A percentile compares a stretch with the other conserved stretches of the same genome.
phyloP scores from a whole-genome alignment of 2,329 filamentous ascomycete genomes.

The Verticillium zaregamsianum region DNA sequence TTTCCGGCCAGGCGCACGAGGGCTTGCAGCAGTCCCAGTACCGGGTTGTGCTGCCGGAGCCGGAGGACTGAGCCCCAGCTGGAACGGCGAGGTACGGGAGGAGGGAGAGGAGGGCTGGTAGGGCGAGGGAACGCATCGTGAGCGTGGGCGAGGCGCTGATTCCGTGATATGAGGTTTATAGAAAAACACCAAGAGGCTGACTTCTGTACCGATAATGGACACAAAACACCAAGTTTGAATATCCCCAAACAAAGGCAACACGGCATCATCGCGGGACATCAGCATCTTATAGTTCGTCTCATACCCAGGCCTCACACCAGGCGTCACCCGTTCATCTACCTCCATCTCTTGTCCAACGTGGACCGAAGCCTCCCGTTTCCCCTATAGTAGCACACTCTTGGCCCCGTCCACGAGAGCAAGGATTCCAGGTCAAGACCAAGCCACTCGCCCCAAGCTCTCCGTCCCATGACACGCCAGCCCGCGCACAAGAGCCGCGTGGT shows the following conservation, averaged over 20 bases:
- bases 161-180: background rate
- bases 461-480: background rate
- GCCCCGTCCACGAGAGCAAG: background rate
- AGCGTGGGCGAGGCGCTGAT: background rate
- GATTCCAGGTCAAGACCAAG: background rate
- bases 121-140: conserved; percentile 8
- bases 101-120: conserved; percentile 15
- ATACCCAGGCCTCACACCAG: too few relatives aligned
- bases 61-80: conserved; percentile 19
- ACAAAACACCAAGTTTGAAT: too few relatives aligned
- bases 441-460: background rate
- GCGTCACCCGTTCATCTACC: too few relatives aligned
- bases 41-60: conserved; percentile 26
- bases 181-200: too few relatives aligned
- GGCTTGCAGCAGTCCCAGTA: conserved; percentile 57
- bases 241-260: too few relatives aligned
- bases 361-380: background rate
- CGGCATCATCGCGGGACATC: too few relatives aligned
- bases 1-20: conserved; percentile 50
- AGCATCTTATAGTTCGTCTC: too few relatives aligned
- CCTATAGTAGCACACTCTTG: background rate
- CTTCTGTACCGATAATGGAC: too few relatives aligned
- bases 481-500: background rate
- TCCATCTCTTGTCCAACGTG: background rate
- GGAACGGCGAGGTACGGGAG: conserved; percentile 13